Evolutionary conservation across 345 rosid genomes (phyloP).

Genomic region (Trapa incisa): DNA sequence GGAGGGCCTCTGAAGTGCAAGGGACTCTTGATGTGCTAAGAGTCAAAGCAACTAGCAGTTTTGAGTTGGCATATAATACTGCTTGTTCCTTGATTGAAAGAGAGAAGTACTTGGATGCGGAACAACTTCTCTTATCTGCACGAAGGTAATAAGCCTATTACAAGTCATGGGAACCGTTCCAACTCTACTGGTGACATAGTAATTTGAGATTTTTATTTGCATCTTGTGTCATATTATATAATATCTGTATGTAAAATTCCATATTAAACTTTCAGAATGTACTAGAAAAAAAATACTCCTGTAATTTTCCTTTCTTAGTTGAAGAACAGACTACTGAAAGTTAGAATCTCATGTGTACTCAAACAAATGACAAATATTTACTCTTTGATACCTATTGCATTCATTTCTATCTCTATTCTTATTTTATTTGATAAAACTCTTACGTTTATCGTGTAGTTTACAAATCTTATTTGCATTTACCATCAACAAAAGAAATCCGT

Average conservation of each 20-base stretch:
- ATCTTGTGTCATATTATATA: too few relatives aligned
- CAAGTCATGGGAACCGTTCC: background rate
- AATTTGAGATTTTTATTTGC: too few relatives aligned
- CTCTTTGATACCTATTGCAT: too few relatives aligned
- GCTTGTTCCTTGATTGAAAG: conserved; percentile 79
- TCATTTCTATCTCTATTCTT: background rate
- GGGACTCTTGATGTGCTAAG: conserved; percentile 46
- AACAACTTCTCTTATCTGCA: conserved; percentile 69
- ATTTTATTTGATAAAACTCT: background rate
- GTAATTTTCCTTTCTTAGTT: too few relatives aligned
- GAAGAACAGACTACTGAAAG: background rate
- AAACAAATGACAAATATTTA: background rate
- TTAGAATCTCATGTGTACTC: background rate
- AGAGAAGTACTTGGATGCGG: conserved; percentile 55
- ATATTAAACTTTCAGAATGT: too few relatives aligned
- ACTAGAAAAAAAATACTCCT: too few relatives aligned
- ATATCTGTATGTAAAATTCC: too few relatives aligned
- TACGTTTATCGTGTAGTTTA: background rate
- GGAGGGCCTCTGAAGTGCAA: conserved; percentile 66
- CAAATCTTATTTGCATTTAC: background rate
- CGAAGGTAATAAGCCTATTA: conserved; percentile 38
- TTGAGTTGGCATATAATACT: conserved; percentile 75
- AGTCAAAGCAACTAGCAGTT: conserved; percentile 61
- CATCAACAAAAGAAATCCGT: background rate
- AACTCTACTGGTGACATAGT: too few relatives aligned